phyloP scores from a whole-genome alignment of 345 rosid genomes.

The Ricinus communis region DNA sequence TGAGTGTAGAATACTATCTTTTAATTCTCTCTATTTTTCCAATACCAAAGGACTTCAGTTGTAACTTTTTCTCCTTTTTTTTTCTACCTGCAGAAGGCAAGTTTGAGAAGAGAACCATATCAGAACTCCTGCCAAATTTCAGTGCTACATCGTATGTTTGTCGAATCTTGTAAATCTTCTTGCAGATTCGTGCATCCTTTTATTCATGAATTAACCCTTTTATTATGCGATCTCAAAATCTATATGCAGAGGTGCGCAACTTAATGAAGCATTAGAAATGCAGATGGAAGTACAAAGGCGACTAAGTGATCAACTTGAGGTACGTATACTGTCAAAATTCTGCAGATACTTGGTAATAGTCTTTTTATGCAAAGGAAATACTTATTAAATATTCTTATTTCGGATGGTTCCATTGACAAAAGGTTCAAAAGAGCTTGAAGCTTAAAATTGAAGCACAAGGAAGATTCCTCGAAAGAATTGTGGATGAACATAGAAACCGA shows the following conservation, averaged over 20 bases:
- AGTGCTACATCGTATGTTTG: conserved; percentile 44
- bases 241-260: conserved; percentile 50
- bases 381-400: too few species aligned
- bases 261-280: conserved; percentile 50
- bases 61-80: background rate
- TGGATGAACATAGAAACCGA: conserved; percentile 30
- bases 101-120: conserved; percentile 47
- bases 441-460: conserved; percentile 55
- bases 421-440: conserved; percentile 56
- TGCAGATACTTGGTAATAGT: too few species aligned
- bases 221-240: background rate
- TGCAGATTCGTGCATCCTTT: background rate
- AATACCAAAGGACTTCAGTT: too few species aligned
- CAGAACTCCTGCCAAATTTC: conserved; percentile 62
- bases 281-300: conserved; percentile 45
- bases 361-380: too few species aligned
- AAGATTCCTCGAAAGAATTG: conserved; percentile 47
- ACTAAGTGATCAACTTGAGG: conserved; percentile 45
- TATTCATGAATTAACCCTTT: background rate
- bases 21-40: too few species aligned
- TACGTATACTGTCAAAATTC: conserved; percentile 4
- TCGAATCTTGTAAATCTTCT: background rate
- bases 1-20: conserved; percentile 25
- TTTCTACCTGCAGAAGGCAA: conserved; percentile 40
- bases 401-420: background rate